Base-by-base conservation (phyloP, 768 basidiomycete species). In the Phlegmacium glaucopus region DNA sequence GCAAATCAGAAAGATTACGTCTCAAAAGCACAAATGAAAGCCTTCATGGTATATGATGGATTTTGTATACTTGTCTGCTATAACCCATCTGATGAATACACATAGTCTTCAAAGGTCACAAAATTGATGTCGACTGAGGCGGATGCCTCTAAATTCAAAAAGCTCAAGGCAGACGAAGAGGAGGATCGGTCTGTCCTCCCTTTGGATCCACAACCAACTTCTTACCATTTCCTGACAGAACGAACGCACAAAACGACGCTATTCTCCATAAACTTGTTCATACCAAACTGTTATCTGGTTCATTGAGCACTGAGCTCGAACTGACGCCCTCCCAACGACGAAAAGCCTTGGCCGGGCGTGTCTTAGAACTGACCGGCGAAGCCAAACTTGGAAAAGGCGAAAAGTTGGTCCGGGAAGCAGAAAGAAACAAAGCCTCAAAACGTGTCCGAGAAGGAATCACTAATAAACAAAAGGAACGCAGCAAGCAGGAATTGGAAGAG, bases 351-450 rank as follows among this genome's bases (percentile, higher is more conserved):
- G 81, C 82, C 25, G 90, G 90, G 13, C 85, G 90, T 39, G 72
- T 92, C 12, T 60, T 89, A 39, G 90, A 93, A 59, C 65, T 90
- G 7, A 67, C 84, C 8, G 87, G 86, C 11, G 68, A 69, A 17
- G 82, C 76, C 9, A 87, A 79, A 55, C 65, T 93, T 9, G 90
- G 90, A 4, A 85, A 82, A 51, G 90, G 90, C 12, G 87, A 92
- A 65, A 73, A 67, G 26, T 49, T 57, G 11, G 74, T 90, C 10
- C 77, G 83, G 34, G 69, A 72, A 26, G 72, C 71, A 25, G 90
- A 92, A 60, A 77, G 76, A 46, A 82, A 83, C 44, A 82, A 80
- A 57, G 87, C 87, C 1, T 74, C 82, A 9, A 89, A 87, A 57
- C 79, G 68, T 6, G 79, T 92, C 18, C 73, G 90, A 28, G 84